Evolutionary conservation across 1,284 basidiomycete genomes (phyloP).

Genomic region (Cystobasidium pallidum): DNA sequence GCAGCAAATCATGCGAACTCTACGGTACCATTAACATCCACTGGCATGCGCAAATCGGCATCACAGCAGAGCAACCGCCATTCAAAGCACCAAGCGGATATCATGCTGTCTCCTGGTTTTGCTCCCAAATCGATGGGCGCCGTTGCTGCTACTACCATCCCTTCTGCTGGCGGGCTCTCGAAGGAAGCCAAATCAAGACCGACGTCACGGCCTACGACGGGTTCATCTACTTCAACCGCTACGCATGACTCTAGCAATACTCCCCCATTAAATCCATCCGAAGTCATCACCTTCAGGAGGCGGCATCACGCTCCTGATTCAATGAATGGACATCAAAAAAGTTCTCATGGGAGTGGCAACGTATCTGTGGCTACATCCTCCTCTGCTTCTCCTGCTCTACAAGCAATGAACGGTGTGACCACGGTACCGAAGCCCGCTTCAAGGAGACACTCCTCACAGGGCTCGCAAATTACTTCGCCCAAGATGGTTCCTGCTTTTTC

Average conservation of each 20-base stretch:
- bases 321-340: constrained; percentile 25
- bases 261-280: constrained; percentile 9
- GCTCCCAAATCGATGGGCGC: constrained; percentile 5
- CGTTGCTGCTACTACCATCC: too few relatives aligned
- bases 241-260: constrained; percentile 7
- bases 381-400: constrained; percentile 2
- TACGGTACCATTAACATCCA: not conserved
- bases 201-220: not conserved
- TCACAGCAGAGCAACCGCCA: constrained; percentile 17
- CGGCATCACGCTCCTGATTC: constrained; percentile 20
- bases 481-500: constrained; percentile 14
- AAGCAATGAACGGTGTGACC: not conserved
- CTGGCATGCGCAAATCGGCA: constrained; percentile 28
- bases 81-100: not conserved
- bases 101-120: constrained; percentile 25
- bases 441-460: constrained; percentile 20
- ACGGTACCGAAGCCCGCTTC: not conserved
- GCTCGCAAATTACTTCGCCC: not conserved
- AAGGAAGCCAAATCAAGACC: not conserved
- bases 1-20: not conserved
- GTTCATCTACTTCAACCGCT: not conserved
- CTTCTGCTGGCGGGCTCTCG: not conserved
- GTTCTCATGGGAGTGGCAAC: constrained; percentile 8
- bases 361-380: not conserved
- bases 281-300: constrained; percentile 36